Evolutionary conservation across 2,329 filamentous ascomycete genomes (phyloP).

Genomic region (Stylonectria norvegica): DNA sequence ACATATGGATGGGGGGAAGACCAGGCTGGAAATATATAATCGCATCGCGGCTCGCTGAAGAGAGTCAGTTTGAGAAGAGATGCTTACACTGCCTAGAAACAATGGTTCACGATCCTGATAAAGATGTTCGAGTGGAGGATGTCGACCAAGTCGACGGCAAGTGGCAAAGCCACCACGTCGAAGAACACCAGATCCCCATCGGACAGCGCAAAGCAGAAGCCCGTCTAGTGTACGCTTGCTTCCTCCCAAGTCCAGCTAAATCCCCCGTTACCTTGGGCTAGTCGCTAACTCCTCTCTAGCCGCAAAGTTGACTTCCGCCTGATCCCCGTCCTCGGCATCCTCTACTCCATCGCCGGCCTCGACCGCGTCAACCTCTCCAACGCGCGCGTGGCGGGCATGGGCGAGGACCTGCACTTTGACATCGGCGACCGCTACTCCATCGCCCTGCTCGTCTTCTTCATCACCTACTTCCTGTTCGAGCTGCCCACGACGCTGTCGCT

Average conservation of each 20-base stretch:
- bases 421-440: constrained; percentile 29
- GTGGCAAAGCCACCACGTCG: constrained; percentile 4
- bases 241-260: neutral
- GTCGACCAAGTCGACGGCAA: constrained; percentile 2
- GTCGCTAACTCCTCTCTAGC: constrained; percentile 1
- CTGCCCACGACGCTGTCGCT: constrained; percentile 30
- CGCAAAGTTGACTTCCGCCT: constrained; percentile 35
- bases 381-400: constrained; percentile 32
- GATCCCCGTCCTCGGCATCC: constrained; percentile 26
- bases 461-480: constrained; percentile 33
- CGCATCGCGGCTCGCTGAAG: no score
- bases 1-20: neutral
- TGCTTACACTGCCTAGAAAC: no score
- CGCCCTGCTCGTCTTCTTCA: constrained; percentile 28
- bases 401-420: constrained; percentile 35
- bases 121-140: constrained; percentile 2
- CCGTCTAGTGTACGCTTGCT: constrained; percentile 9
- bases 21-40: neutral
- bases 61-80: no score
- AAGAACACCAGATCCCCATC: constrained; percentile 4
- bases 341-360: constrained; percentile 29
- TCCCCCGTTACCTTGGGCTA: no score
- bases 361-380: constrained; percentile 33
- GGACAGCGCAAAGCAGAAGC: constrained; percentile 12
- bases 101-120: constrained; percentile 2